These are phyloP conservation scores for Podospora tetraspora DNA, from an alignment of 495 filamentous ascomycete species.

Conservation along the genomic window DNA sequence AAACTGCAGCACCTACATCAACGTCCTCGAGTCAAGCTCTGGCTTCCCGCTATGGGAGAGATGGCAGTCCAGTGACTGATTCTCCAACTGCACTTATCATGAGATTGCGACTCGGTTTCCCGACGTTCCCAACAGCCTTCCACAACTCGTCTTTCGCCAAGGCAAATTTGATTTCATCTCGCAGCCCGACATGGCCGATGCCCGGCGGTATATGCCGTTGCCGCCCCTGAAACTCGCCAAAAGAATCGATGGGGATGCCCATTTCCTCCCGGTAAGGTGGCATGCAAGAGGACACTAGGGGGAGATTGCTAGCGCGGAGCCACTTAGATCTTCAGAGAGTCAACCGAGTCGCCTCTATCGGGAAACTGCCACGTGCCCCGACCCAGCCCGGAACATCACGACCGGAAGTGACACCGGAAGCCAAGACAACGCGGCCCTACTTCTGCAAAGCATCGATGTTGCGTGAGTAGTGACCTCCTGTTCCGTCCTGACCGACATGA, in stretches of 20 bases:
- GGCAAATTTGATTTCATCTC: neutral
- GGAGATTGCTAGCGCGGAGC: neutral
- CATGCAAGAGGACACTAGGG: neutral
- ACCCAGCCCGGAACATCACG: neutral
- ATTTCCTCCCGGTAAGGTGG: neutral
- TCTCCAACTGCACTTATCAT: constrained; percentile 4
- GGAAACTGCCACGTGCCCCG: neutral
- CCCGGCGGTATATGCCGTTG: neutral
- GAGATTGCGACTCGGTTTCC: neutral
- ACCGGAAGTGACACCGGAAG: neutral
- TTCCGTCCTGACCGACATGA: neutral
- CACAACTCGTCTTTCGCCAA: neutral
- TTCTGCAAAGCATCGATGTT: neutral
- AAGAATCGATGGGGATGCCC: neutral
- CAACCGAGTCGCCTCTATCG: neutral
- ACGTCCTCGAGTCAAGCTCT: neutral
- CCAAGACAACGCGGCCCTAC: neutral
- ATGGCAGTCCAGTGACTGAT: neutral
- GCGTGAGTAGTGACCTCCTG: neutral
- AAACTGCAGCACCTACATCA: constrained; percentile 3
- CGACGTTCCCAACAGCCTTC: neutral
- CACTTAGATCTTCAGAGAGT: neutral
- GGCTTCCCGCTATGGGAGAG: neutral
- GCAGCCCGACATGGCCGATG: constrained; percentile 4
- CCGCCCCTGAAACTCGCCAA: neutral